Evolutionary conservation across 2,329 filamentous ascomycete species (phyloP).

Genomic region (Kalaharituber pfeilii): DNA sequence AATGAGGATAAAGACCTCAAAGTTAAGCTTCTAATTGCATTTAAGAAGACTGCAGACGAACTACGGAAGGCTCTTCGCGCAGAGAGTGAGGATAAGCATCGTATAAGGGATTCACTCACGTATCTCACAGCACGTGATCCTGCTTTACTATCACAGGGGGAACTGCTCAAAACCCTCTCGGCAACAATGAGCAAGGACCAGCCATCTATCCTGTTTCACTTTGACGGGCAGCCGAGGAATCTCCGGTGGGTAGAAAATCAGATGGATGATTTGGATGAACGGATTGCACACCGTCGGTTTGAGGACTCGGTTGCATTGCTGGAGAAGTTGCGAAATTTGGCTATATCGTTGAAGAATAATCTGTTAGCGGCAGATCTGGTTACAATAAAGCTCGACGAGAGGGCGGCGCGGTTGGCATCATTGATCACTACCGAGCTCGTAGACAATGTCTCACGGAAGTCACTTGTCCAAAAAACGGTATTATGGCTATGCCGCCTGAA

Average conservation of each 20-base stretch:
- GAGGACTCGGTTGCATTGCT: conserved; percentile 69
- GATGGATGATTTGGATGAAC: conserved; percentile 89
- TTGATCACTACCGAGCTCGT: conserved; percentile 62
- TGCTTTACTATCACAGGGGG: conserved; percentile 58
- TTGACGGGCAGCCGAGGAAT: conserved; percentile 91
- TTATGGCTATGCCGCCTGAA: conserved; percentile 71
- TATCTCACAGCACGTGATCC: conserved; percentile 69
- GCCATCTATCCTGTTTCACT: conserved; percentile 65
- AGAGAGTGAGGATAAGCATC: conserved; percentile 74
- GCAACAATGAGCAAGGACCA: conserved; percentile 50
- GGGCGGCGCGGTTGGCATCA: conserved; percentile 57
- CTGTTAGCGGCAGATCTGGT: conserved; percentile 80
- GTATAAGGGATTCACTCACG: conserved; percentile 67
- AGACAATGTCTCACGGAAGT: conserved; percentile 57
- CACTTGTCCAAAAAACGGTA: conserved; percentile 63
- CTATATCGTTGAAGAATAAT: conserved; percentile 68
- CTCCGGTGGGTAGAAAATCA: conserved; percentile 89
- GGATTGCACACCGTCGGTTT: conserved; percentile 78
- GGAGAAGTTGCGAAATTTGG: conserved; percentile 67
- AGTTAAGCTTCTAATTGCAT: conserved; percentile 62
- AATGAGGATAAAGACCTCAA: conserved; percentile 80
- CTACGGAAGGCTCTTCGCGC: conserved; percentile 69
- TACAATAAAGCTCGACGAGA: conserved; percentile 73
- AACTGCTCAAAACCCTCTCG: conserved; percentile 60
- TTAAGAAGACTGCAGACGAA: conserved; percentile 83